Base-by-base conservation (phyloP, 768 basidiomycete genomes). In the Amanita pallidorosea region DNA sequence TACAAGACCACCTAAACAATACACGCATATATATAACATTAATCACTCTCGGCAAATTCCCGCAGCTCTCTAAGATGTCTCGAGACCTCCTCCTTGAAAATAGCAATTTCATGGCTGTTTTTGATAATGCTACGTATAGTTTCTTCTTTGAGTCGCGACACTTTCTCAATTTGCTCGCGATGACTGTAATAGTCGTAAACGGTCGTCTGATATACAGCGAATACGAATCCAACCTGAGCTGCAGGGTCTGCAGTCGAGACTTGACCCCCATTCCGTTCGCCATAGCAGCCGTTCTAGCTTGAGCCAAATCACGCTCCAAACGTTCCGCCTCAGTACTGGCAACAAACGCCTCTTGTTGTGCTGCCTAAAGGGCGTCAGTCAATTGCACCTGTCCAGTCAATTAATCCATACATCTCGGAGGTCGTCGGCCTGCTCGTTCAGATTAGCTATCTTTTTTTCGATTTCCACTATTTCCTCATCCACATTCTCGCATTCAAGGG, bases 191-290 rank as follows among this genome's bases (percentile, higher is more conserved):
- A 25, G 45, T 42, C 9, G 47, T 51, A 17, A 55, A 42, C 41
- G 17, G 23, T 45, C 41, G 45, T 51, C 3, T 58, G 48, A 23
- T 31, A 12, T 37, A 37, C 9, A 25, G 6, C 43, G 42, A 22
- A 48, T 38, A 43, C 36, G 45, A 17, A 65, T 29, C 77, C 63
- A 61, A 88, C 88, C 81, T 77, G 60, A 92, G 84, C 62, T 89
- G 82, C 40, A 89, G 61, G 0, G 80, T 77, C 57, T 89, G 85
- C 8, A 91, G 67, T 51, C 84, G 75, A 17, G 85, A 81, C 61
- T 89, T 87, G 44, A 88, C 84, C 12, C 84, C 85, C 62, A 88
- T 80, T n/a, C 88, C 89, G 57, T 81, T 85, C 2, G 86, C 80
- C 48, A 85, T 72, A 12, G 87, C 87, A 2, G 83, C 82, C 18